Conservation (phyloP, 2,329 filamentous ascomycete genomes). For the Phaeosphaeria sp. region DNA sequence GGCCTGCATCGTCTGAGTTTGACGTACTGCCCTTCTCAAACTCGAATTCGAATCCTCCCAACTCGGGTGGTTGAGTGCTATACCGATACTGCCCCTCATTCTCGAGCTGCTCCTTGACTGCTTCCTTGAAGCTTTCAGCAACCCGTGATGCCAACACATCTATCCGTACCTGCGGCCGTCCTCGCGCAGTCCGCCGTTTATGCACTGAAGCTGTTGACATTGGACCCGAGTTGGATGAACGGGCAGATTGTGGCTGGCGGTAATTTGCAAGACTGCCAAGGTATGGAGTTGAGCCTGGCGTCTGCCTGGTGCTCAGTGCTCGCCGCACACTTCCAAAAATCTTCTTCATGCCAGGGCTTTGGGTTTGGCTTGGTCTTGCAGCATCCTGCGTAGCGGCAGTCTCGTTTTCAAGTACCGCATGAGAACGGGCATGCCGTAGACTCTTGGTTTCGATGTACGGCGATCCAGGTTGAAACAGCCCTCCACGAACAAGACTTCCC, state of each 20-base stretch:
- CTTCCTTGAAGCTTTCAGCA: slow-evolving; percentile 78
- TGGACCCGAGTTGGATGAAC: slow-evolving; percentile 39
- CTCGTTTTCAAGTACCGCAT: slow-evolving; percentile 24
- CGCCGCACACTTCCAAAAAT: slow-evolving; percentile 86
- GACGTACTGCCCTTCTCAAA: slow-evolving; percentile 34
- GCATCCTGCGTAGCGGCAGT: slow-evolving; percentile 21
- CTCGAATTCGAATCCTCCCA: slow-evolving; percentile 45
- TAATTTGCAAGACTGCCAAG: slow-evolving; percentile 25
- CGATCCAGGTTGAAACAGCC: slow-evolving; percentile 80
- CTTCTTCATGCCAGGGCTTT: slow-evolving; percentile 76
- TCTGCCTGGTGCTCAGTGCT: slow-evolving; percentile 70
- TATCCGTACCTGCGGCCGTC: slow-evolving; percentile 66
- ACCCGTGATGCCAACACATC: slow-evolving; percentile 83
- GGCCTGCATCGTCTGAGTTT: slow-evolving; percentile 13
- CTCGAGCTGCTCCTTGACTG: slow-evolving; percentile 68
- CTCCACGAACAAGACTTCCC: slow-evolving; percentile 86
- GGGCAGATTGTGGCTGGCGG: slow-evolving; percentile 29
- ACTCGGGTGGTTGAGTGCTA: slow-evolving; percentile 23
- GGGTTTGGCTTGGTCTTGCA: slow-evolving; percentile 30
- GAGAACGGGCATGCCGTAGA: slow-evolving; percentile 39
- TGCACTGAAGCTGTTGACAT: slow-evolving; percentile 33
- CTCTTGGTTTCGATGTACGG: slow-evolving; percentile 71
- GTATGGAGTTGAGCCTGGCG: slow-evolving; percentile 30
- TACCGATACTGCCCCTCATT: slow-evolving; percentile 35
- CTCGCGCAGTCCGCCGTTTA: slow-evolving; percentile 39